Evolutionary conservation across 345 rosid species (phyloP).

Genomic region (Passiflora organensis): DNA sequence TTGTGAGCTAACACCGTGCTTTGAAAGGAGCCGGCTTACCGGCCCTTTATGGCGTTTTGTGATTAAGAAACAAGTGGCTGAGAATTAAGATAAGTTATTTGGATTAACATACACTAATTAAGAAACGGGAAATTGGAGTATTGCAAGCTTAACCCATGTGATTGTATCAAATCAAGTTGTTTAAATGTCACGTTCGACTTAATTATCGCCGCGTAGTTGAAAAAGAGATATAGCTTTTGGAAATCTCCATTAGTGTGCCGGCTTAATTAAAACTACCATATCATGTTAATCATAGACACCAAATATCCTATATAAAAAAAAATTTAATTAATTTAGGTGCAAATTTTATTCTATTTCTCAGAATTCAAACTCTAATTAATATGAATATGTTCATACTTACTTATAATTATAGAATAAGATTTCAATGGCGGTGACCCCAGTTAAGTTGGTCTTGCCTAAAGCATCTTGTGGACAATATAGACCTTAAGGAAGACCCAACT

Average conservation of each 20-base stretch:
- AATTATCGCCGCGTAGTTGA: background rate
- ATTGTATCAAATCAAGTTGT: constrained; percentile 21
- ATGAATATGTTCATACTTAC: too few species aligned
- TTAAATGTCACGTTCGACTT: constrained; percentile 12
- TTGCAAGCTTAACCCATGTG: constrained; percentile 9
- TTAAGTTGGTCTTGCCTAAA: too few species aligned
- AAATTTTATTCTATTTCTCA: too few species aligned
- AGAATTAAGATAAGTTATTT: background rate
- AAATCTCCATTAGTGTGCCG: background rate
- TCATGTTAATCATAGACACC: constrained; percentile 1
- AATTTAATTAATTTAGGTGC: too few species aligned
- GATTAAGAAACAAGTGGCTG: background rate
- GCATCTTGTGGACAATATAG: too few species aligned
- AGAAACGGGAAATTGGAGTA: background rate
- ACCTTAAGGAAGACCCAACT: too few species aligned
- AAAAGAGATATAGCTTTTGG: background rate
- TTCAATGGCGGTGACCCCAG: too few species aligned
- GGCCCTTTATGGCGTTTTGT: background rate
- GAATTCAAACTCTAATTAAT: too few species aligned
- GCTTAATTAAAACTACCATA: constrained; percentile 1
- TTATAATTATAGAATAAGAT: too few species aligned
- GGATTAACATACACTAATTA: background rate
- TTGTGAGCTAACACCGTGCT: background rate
- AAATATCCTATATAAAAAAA: too few species aligned
- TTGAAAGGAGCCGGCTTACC: too few species aligned